Base-by-base conservation (phyloP, 2,329 filamentous ascomycete species). In the Ascosphaera apis region DNA sequence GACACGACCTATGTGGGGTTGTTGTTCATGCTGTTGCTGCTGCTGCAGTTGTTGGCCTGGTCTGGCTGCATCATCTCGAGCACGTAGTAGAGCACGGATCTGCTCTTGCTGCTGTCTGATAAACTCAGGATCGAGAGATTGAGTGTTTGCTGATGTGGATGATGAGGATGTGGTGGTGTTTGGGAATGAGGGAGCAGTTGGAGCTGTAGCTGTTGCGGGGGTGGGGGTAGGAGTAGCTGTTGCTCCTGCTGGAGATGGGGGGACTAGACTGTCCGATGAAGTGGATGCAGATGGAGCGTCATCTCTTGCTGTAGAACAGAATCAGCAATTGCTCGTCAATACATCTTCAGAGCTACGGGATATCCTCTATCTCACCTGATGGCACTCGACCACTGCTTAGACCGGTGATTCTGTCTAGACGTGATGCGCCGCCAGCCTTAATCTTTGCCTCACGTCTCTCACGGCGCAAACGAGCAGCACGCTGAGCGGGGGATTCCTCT, bases 391-490 rank as follows among this genome's bases (percentile, higher is more conserved):
- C 71, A 39, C 68, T 70, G 25, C 25, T 28, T 37, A 73, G 49
- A 27, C 61, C 61, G 28, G 68, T 71, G 50, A 76, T 76, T 44
- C 67, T 66, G 38, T 72, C 66, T 31, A 76, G 55, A 41, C 71
- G 61, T 27, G 66, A 63, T 28, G 66, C 62, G 37, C 68, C 70
- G 41, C 63, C 62, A 33, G 63, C 62, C 42, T 59, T 61, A 48
- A 73, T 67, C 53, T 74, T 75, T 38, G 69, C 69, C 45, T 71
- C 65, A 13, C 69, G 63, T 41, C 69, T 67, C 49, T 76, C 70
- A 40, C 70, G 66, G 31, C 71, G 66, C 37, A 71, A 56, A 33
- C 70, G 66, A 35, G 70, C 69, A 44, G 68, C 62, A 42, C 50
- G 49, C 41, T 63, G 60, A 13, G 57, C 56, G 12, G 59, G 57